Conservation (phyloP, 768 basidiomycete genomes). For the Leccinum disarticulatum region DNA sequence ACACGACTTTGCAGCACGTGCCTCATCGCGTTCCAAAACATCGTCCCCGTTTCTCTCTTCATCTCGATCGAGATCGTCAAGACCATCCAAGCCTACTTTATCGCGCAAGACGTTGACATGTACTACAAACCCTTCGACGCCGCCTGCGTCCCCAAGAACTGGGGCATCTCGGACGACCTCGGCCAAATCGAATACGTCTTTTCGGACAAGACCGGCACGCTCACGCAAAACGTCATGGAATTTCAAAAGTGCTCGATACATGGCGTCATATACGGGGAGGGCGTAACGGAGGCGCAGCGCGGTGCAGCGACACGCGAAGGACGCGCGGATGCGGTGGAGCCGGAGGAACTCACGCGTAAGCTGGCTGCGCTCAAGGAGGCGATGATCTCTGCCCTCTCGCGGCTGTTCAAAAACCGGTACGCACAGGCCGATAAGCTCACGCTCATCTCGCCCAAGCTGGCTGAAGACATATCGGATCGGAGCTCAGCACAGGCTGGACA, state of each 20-base stretch:
- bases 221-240: constrained; percentile 99
- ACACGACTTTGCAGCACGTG: constrained; percentile 58
- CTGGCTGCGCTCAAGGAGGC: constrained; percentile 64
- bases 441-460: constrained; percentile 83
- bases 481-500: constrained; percentile 58
- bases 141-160: constrained; percentile 91
- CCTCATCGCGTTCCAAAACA: constrained; percentile 96
- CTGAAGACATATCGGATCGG: constrained; percentile 69
- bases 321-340: constrained; percentile 59
- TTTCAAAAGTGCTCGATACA: constrained; percentile 93
- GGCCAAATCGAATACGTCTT: constrained; percentile 97
- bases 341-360: constrained; percentile 67
- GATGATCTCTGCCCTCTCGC: constrained; percentile 77
- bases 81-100: constrained; percentile 96
- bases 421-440: constrained; percentile 80
- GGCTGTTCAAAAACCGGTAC: constrained; percentile 86
- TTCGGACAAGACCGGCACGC: constrained; percentile 94
- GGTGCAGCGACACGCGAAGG: constrained; percentile 88
- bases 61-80: constrained; percentile 99
- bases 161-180: constrained; percentile 98
- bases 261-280: constrained; percentile 88
- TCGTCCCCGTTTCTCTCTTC: constrained; percentile 93
- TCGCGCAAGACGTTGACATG: constrained; percentile 95
- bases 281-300: constrained; percentile 91
- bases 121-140: constrained; percentile 87